Base-by-base conservation (phyloP, 371 early-diverging fungal genomes). In the Mortierella sp. region DNA sequence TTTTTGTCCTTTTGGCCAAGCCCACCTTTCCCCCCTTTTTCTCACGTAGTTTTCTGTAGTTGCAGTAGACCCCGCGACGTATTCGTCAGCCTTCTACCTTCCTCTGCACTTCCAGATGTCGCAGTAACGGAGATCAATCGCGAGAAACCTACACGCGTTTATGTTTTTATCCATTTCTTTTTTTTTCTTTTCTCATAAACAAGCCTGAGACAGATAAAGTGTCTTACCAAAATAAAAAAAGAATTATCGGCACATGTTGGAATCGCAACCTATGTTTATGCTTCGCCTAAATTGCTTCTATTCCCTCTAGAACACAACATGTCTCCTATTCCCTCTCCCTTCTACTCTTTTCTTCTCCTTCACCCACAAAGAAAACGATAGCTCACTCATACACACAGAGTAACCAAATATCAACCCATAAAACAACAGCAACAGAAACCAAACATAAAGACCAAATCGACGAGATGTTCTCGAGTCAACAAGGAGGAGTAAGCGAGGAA, bases 381-480 rank as follows among this genome's bases (percentile, higher is more conserved):
- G n/a, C n/a, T n/a, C n/a, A n/a, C n/a, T n/a, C n/a, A n/a, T n/a
- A n/a, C n/a, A n/a, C n/a, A n/a, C n/a, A n/a, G n/a, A n/a, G n/a
- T n/a, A n/a, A n/a, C n/a, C n/a, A n/a, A n/a, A n/a, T n/a, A n/a
- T n/a, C n/a, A n/a, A n/a, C n/a, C n/a, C n/a, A n/a, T n/a, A n/a
- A 55, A 55, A 4, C 14, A 55, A 55, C 31, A 31, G 0, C 58
- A 52, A 26, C 52, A 50, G 13, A 53, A 48, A n/a, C 48, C 2
- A 29, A 53, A 53, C 53, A 53, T 7, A 7, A 50, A 22, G n/a
- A 50, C 19, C 13, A 53, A 16, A 58, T 13, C 24, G 6, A 34
- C 61, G 40, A 10, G 1, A 70, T 71, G 71, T 64, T 64, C 40
- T 71, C 71, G 24, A 71, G 64, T 41, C 37, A 29, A 19, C 41